A percentile compares a stretch with the other conserved stretches of the same genome.
phyloP scores from a whole-genome alignment of 2,329 filamentous ascomycete species.

The Penicillium sp. region DNA sequence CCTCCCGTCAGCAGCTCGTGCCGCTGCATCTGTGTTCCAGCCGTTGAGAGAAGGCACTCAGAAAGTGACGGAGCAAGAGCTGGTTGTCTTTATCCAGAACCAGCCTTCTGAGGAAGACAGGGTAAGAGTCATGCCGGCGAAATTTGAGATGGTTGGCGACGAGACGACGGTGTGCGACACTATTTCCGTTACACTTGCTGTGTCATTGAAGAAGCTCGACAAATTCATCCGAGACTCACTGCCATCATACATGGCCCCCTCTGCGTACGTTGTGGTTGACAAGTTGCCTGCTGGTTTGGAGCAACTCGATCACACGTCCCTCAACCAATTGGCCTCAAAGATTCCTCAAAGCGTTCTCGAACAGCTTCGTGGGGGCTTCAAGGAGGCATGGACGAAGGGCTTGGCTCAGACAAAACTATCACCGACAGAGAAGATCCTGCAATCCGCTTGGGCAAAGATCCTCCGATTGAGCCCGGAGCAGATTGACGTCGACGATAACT shows the following conservation, averaged over 20 bases:
- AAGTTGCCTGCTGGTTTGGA: slow-evolving; percentile 32
- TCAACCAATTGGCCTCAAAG: slow-evolving; percentile 33
- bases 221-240: slow-evolving; percentile 46
- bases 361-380: slow-evolving; percentile 21
- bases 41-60: slow-evolving; percentile 13
- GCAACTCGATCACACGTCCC: slow-evolving; percentile 32
- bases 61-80: slow-evolving; percentile 19
- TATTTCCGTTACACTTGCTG: slow-evolving; percentile 34
- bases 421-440: slow-evolving; percentile 38
- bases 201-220: slow-evolving; percentile 44
- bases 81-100: slow-evolving; percentile 39
- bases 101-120: slow-evolving; percentile 24
- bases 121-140: slow-evolving; percentile 28
- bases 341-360: slow-evolving; percentile 21
- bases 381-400: slow-evolving; percentile 37
- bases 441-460: slow-evolving; percentile 32
- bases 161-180: slow-evolving; percentile 19
- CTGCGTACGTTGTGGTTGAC: slow-evolving; percentile 45
- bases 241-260: slow-evolving; percentile 49
- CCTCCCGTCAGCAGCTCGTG: slow-evolving; percentile 33
- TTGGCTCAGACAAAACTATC: slow-evolving; percentile 34
- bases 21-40: slow-evolving; percentile 31
- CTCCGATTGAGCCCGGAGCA: slow-evolving; percentile 34
- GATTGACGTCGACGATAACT: slow-evolving; percentile 57
- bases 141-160: slow-evolving; percentile 18